Percentiles rank a stretch among this genome's conserved stretches.
phyloP scores from a whole-genome alignment of 495 filamentous ascomycete species.

The Neurospora hispaniola region DNA sequence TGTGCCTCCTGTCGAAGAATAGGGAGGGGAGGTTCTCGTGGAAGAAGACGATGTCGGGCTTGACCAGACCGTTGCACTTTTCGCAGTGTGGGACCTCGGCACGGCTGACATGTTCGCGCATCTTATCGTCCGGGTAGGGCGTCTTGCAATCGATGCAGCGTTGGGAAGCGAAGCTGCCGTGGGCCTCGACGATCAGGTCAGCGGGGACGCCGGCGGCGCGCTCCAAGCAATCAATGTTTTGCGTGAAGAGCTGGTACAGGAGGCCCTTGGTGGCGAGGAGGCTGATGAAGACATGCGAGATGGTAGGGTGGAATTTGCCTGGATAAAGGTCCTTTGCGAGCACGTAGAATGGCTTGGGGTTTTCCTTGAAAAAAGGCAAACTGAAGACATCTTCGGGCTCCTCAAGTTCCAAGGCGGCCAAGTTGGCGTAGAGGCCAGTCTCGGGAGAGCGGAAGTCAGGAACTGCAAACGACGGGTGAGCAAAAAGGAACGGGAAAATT shows the following conservation, averaged over 20 bases:
- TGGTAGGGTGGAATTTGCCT: conserved; percentile 77
- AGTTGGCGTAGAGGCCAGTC: conserved; percentile 73
- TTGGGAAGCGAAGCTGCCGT: conserved; percentile 86
- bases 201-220: conserved; percentile 73
- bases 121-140: conserved; percentile 56
- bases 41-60: conserved; percentile 97
- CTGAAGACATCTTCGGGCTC: conserved; percentile 75
- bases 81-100: conserved; percentile 60
- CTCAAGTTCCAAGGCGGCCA: conserved; percentile 71
- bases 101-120: conserved; percentile 54
- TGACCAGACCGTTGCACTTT: conserved; percentile 71
- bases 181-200: conserved; percentile 80
- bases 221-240: conserved; percentile 96
- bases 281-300: conserved; percentile 76
- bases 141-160: conserved; percentile 79
- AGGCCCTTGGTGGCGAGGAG: conserved; percentile 62
- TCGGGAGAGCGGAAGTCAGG: conserved; percentile 70
- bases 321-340: conserved; percentile 87
- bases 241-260: conserved; percentile 81
- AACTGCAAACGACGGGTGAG: conserved; percentile 19
- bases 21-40: conserved; percentile 57
- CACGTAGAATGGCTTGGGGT: conserved; percentile 85
- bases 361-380: conserved; percentile 70
- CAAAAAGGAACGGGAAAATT: not conserved
- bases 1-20: conserved; percentile 51